Evolutionary conservation across 2,329 filamentous ascomycete species (phyloP), one percentile per base, ranked within the genome.

Genomic region (Allantophomopsis cytisporea): DNA sequence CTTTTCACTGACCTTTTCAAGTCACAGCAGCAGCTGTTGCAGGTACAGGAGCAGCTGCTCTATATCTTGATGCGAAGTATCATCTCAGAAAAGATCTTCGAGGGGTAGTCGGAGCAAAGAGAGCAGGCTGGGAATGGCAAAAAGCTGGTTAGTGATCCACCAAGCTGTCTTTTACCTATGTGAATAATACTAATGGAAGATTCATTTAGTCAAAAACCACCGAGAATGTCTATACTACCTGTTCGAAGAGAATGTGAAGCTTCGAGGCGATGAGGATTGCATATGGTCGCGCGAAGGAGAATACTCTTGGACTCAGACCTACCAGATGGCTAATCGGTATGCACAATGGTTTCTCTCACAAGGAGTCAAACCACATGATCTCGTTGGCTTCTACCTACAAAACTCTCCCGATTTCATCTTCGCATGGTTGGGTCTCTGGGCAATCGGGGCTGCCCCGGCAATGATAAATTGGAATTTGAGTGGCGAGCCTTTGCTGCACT

Each of bases 401-500:
- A 85, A 84, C 54, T 71, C 73, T 12, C 67, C 75, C 0, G 77
- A 84, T 40, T 83, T 83, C 47, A 50, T 80, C 7, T 72, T 81
- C 37, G 68, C 69, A 3, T 80, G 78, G 72, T 52, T 83, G 32
- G 80, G 71, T 0, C 59, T 79, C 3, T 71, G 72, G 65, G 68
- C 73, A 8, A 71, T 84, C 40, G 80, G 80, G 3, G 74, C 74
- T 12, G 76, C 76, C 0, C 80, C 80, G 0, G 79, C 80, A 1
- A 69, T 81, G 57, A 78, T 85, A 54, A 85, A 85, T 54, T 74
- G 79, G 53, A 78, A 84, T 50, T 60, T 85, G 7, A 64, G 68
- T 7, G 74, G 71, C 0, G 69, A 77, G 45, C 71, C 77, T 2
- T 56, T 85, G 45, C 50, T 82, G 35, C 79, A 84, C 55, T 83